phyloP scores from a whole-genome alignment of 2,329 filamentous ascomycete genomes.

The Penicillium psychrosexuale region DNA sequence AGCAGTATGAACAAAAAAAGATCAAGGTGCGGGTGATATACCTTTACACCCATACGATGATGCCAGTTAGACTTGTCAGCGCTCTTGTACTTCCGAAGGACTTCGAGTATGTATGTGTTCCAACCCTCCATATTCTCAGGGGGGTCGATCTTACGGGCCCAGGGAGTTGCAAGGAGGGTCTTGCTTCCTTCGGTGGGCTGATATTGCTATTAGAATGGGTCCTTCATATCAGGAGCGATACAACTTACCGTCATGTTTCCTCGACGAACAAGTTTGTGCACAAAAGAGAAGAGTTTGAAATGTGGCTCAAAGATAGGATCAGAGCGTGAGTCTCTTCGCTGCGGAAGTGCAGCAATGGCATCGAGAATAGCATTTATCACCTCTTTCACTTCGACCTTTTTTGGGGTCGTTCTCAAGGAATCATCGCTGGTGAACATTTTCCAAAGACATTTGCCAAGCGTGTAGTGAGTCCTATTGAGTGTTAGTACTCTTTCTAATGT shows the following conservation, averaged over 20 bases:
- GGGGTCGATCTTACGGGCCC: constrained; percentile 51
- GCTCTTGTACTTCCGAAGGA: constrained; percentile 56
- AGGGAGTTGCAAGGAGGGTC: constrained; percentile 53
- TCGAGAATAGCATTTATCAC: constrained; percentile 58
- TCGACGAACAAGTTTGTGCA: constrained; percentile 72
- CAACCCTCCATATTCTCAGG: constrained; percentile 53
- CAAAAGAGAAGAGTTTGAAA: constrained; percentile 80
- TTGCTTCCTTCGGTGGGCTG: constrained; percentile 48
- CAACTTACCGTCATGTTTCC: constrained; percentile 43
- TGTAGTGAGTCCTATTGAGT: constrained; percentile 57
- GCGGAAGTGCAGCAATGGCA: constrained; percentile 60
- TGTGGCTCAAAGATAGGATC: constrained; percentile 88
- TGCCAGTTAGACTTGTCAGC: constrained; percentile 96
- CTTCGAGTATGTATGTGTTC: constrained; percentile 59
- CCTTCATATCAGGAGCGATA: constrained; percentile 19
- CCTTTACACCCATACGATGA: constrained; percentile 80
- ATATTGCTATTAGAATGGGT: constrained; percentile 27
- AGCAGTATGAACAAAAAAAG: constrained; percentile 30
- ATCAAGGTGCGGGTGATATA: constrained; percentile 32
- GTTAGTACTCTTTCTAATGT: constrained; percentile 22
- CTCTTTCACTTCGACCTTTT: constrained; percentile 40
- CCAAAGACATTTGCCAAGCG: constrained; percentile 69
- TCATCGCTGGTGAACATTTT: constrained; percentile 61
- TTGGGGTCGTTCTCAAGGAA: constrained; percentile 35
- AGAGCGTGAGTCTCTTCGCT: constrained; percentile 56